Evolutionary conservation across 371 early-diverging fungal species (phyloP), one percentile per base, ranked within the genome.

Genomic region (Modicella reniformis): DNA sequence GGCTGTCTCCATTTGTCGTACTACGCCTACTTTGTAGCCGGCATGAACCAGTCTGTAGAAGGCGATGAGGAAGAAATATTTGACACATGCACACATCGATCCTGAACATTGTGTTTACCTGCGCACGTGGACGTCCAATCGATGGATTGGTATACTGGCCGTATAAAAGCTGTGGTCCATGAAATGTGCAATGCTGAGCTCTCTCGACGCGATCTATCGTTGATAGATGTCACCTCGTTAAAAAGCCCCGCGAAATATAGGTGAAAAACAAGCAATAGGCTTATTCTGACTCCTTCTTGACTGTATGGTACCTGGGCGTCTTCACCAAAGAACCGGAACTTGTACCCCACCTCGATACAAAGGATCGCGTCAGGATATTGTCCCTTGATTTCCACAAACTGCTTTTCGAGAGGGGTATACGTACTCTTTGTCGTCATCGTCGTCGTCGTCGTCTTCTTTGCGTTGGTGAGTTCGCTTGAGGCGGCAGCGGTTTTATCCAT

Each of bases 271-370:
- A 37, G 12, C 5, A 37, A 37, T 8, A 37, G 37, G n/a, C n/a
- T n/a, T 21, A 21, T 19, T n/a, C 13, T 6, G 13, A 6, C 25
- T 25, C 28, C 5, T 50, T 26, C 50, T 10, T 53, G 8, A 12
- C 9, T 10, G 19, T 29, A 32, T 19, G 41, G 33, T 84, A 86
- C 84, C 76, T 84, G 80, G 2, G 92, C 90, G 76, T 92, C 92
- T 21, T 87, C 85, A 17, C 89, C 94, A 83, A 95, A 95, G 60
- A 95, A 93, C 17, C 92, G 84, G 80, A 82, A 95, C 80, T 94
- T 94, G 86, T 96, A 95, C 17, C 96, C 96, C 0, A 95, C 95
- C 76, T 96, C 96, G 12, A 96, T 89, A 0, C 90, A 85, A 13
- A 96, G 86, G 17, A 96, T 62, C 21, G 87, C 86, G 59, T 87